Base-by-base conservation (phyloP, 2,329 filamentous ascomycete species). In the Sarocladium strictum region DNA sequence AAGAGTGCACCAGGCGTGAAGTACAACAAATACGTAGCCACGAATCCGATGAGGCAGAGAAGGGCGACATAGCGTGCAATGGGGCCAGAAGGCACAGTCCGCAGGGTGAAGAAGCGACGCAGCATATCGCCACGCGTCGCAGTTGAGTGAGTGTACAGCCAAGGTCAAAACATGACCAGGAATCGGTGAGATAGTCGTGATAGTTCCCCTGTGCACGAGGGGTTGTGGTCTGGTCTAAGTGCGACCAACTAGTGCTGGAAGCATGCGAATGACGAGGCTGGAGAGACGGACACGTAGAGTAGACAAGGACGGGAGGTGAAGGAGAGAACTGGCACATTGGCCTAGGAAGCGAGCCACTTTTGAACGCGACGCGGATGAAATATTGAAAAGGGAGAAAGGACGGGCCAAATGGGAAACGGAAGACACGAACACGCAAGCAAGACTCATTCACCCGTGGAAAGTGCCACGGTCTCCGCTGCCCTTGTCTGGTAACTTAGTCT, bases 51-150 rank as follows among this genome's bases (percentile, higher is more conserved):
- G 27, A 51, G 27, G 11, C 33, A 9, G 6, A 51, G 9, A 10
- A 51, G 7, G 37, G 27, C 26, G 47, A 59, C 21, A 51, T 59
- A 59, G 26, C 57, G 57, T 17, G 54, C n/a, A n/a, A 57, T 14
- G 32, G 55, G 41, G 17, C 54, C 38, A 17, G 56, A 55, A 2
- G 54, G 58, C 37, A 54, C 49, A 40, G 43, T 26, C 12, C 47
- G 23, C 19, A 41, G 27, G 45, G 43, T 41, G 33, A 57, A 41
- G 24, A 43, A n/a, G 4, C 33, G 29, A 19, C 26, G 24, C 26
- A 51, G 40, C 29, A 43, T 53, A 12, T n/a, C n/a, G 7, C 38
- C 15, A 23, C 26, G 24, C 27, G 29, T 53, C 40, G n/a, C 23
- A 23, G 26, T 12, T 2, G 15, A 29, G 41, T 32, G 49, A 26